phyloP scores from a whole-genome alignment of 148 eudicot species.

The Chenopodium formosanum region DNA sequence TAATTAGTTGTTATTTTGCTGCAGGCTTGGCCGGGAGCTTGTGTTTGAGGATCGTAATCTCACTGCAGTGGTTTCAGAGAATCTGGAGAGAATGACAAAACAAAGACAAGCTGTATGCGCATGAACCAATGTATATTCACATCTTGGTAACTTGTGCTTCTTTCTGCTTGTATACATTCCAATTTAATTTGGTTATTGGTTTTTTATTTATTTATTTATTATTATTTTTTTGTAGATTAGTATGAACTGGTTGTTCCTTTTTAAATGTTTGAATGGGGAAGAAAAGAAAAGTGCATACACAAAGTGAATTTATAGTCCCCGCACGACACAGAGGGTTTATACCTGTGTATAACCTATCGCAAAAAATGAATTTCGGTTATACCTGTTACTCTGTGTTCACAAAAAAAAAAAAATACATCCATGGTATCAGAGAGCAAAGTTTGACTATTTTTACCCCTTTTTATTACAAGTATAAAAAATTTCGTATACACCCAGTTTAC shows the following conservation, averaged over 20 bases:
- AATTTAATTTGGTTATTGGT: background rate
- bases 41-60: slow-evolving; percentile 84
- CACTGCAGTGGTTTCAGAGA: slow-evolving; percentile 68
- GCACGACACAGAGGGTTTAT: background rate
- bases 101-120: slow-evolving; percentile 57
- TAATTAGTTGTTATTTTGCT: slow-evolving; percentile 19
- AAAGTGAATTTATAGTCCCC: background rate
- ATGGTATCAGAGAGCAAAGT: background rate
- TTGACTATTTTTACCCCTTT: background rate
- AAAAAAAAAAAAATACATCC: too few relatives aligned
- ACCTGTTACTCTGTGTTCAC: background rate
- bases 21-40: slow-evolving; percentile 77
- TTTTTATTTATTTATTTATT: background rate
- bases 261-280: background rate
- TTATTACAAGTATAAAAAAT: too few relatives aligned
- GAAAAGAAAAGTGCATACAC: background rate
- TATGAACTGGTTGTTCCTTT: background rate
- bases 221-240: background rate
- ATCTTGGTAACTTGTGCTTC: slow-evolving; percentile 16
- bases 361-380: background rate
- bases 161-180: background rate
- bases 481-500: too few relatives aligned
- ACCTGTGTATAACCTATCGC: background rate
- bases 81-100: slow-evolving; percentile 71
- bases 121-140: slow-evolving; percentile 15